phyloP scores from a whole-genome alignment of 1,284 basidiomycete species.

The Naganishia sp. region DNA sequence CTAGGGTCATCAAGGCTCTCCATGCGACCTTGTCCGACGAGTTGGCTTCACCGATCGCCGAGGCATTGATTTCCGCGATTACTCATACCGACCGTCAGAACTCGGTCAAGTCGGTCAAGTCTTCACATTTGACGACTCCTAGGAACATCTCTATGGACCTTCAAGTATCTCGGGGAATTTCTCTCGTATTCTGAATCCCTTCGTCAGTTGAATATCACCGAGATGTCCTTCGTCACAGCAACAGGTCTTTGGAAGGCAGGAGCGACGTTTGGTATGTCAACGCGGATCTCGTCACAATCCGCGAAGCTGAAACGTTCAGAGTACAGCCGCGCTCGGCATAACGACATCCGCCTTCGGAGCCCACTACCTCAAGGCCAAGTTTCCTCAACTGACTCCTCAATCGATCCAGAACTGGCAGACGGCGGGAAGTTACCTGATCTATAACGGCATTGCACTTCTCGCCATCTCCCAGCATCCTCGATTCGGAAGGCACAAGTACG shows the following conservation, averaged over 20 bases:
- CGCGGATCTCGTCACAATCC: too few relatives aligned
- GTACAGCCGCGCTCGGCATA: slow-evolving; percentile 50
- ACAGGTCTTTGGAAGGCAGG: slow-evolving; percentile 24
- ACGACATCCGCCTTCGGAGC: slow-evolving; percentile 52
- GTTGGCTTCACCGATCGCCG: too few relatives aligned
- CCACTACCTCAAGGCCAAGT: slow-evolving; percentile 47
- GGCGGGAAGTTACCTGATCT: slow-evolving; percentile 57
- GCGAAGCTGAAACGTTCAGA: too few relatives aligned
- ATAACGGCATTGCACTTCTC: slow-evolving; percentile 74
- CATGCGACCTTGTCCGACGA: too few relatives aligned
- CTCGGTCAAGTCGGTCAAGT: too few relatives aligned
- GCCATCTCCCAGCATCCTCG: slow-evolving; percentile 70
- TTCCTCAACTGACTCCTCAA: slow-evolving; percentile 46
- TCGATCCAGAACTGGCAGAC: slow-evolving; percentile 47
- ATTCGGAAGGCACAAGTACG: slow-evolving; percentile 63
- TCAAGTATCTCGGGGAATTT: too few relatives aligned
- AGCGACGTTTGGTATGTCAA: slow-evolving; percentile 16
- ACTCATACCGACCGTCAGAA: too few relatives aligned
- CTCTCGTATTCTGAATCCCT: too few relatives aligned
- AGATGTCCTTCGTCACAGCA: slow-evolving; percentile 25
- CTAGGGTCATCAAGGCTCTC: too few relatives aligned
- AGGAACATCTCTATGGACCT: too few relatives aligned
- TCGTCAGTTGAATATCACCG: not conserved
- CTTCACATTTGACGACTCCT: too few relatives aligned
- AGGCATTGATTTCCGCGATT: too few relatives aligned